These are phyloP conservation scores for Fomitopsis betulina DNA, from an alignment of 1,284 basidiomycete genomes.

Conservation along the genomic window DNA sequence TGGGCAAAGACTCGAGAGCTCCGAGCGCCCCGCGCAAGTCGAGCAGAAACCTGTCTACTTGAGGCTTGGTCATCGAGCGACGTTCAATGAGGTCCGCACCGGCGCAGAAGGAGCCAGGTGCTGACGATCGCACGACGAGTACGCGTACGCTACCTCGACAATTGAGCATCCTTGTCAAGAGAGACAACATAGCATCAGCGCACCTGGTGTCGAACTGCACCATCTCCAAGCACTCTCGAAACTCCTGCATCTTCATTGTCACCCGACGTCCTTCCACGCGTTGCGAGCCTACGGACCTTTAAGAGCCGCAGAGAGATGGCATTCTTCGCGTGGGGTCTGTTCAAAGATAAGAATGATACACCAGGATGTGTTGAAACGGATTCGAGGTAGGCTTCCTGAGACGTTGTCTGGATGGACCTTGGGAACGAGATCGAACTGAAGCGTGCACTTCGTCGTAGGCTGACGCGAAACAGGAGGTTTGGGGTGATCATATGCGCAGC, in stretches of 20 bases:
- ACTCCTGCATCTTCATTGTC: constrained; percentile 45
- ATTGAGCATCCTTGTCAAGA: too few relatives aligned
- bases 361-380: constrained; percentile 42
- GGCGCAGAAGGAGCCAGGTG: constrained; percentile 81
- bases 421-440: not conserved
- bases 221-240: constrained; percentile 65
- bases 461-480: too few relatives aligned
- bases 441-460: too few relatives aligned
- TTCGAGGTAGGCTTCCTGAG: constrained; percentile 54
- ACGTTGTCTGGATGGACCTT: constrained; percentile 6
- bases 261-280: not conserved
- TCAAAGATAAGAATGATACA: constrained; percentile 66
- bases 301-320: constrained; percentile 80
- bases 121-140: constrained; percentile 75
- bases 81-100: constrained; percentile 90
- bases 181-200: constrained; percentile 4
- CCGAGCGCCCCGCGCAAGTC: constrained; percentile 72
- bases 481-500: too few relatives aligned
- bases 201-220: constrained; percentile 67
- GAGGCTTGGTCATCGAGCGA: constrained; percentile 68
- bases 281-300: constrained; percentile 35
- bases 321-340: constrained; percentile 84
- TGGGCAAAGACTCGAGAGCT: constrained; percentile 73
- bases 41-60: constrained; percentile 78
- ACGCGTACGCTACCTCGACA: constrained; percentile 54